Conservation (phyloP, 345 rosid genomes). For the Melaleuca quinquenervia region DNA sequence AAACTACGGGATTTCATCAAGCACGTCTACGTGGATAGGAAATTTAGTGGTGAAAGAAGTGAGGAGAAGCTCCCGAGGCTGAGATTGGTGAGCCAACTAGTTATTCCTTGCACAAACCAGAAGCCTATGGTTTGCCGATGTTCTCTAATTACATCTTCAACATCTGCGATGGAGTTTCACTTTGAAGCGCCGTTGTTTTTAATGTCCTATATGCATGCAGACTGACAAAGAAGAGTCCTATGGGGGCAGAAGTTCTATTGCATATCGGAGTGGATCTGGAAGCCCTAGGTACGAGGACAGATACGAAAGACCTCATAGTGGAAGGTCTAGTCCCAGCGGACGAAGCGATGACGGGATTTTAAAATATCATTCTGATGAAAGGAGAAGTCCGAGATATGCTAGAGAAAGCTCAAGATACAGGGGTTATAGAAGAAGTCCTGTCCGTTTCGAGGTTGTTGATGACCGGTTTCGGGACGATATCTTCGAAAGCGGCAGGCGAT, state of each 20-base stretch:
- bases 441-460: conserved; percentile 75
- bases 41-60: conserved; percentile 41
- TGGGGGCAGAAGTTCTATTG: conserved; percentile 23
- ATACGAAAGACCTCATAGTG: conserved; percentile 10
- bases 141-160: neutral
- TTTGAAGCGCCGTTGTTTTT: neutral
- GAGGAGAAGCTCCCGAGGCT: conserved; percentile 23
- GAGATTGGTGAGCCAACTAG: conserved; percentile 35
- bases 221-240: conserved; percentile 23
- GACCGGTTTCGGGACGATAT: conserved; percentile 59
- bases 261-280: conserved; percentile 22
- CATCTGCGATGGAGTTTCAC: neutral
- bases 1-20: conserved; percentile 71
- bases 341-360: conserved; percentile 28
- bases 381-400: conserved; percentile 37
- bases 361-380: conserved; percentile 37
- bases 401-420: conserved; percentile 34
- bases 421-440: conserved; percentile 38
- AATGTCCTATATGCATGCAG: conserved; percentile 17
- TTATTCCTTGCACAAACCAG: neutral
- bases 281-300: conserved; percentile 32
- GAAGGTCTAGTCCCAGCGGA: conserved; percentile 21
- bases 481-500: conserved; percentile 17
- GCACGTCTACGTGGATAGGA: conserved; percentile 73
- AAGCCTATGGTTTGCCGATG: neutral